phyloP scores from a whole-genome alignment of 768 basidiomycete genomes.

The Auriscalpium microsporum region DNA sequence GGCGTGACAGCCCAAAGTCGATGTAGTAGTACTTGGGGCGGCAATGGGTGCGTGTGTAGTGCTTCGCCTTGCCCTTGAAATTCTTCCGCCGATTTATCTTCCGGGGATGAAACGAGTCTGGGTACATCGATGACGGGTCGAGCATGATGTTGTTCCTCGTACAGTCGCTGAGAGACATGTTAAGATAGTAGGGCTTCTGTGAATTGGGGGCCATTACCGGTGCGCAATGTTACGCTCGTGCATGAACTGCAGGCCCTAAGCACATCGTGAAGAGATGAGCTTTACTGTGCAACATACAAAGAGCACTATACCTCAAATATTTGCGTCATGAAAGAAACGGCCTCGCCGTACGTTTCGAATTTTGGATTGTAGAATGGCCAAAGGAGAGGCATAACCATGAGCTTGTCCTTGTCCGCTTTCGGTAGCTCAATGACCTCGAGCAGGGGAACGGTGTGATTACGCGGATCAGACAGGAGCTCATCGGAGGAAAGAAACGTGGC shows the following conservation, averaged over 20 bases:
- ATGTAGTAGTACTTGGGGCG: conserved; percentile 22
- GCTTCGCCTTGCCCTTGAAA: conserved; percentile 5
- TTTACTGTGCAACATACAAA: not conserved
- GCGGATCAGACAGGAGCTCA: conserved; percentile 6
- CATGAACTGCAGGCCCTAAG: conserved; percentile 18
- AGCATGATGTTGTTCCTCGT: conserved; percentile 9
- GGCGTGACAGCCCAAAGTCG: conserved; percentile 21
- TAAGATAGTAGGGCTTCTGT: not conserved
- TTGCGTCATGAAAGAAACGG: conserved; percentile 18
- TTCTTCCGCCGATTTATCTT: not conserved
- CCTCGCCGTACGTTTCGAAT: conserved; percentile 20
- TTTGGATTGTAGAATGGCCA: conserved; percentile 13
- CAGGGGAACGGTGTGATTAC: conserved; percentile 17
- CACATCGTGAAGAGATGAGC: not conserved
- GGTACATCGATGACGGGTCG: conserved; percentile 7
- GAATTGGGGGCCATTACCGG: not conserved
- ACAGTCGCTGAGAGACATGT: conserved; percentile 1
- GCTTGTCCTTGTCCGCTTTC: not conserved
- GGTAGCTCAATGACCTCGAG: conserved; percentile 15
- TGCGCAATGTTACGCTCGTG: conserved; percentile 16
- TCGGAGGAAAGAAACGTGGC: conserved; percentile 2
- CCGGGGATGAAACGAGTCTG: conserved; percentile 3
- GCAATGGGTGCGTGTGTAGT: conserved; percentile 18
- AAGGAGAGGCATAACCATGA: conserved; percentile 19
- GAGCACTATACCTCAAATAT: conserved; percentile 14